Evolutionary conservation across 2,329 filamentous ascomycete species (phyloP).

Genomic region (Aspergillus proliferans): DNA sequence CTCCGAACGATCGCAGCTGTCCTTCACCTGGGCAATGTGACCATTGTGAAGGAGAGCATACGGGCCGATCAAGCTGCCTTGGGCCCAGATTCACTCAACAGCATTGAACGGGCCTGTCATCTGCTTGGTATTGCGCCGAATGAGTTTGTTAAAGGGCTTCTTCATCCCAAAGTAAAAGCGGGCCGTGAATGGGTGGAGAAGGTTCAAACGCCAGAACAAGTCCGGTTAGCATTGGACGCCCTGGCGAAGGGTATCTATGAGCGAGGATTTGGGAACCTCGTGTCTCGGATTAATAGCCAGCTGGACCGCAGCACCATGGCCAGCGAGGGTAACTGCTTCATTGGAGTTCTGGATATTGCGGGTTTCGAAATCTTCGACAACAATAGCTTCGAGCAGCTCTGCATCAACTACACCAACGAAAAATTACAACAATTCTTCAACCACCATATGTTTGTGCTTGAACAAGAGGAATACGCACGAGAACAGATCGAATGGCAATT

Average conservation of each 20-base stretch:
- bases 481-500: conserved; percentile 99
- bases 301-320: conserved; percentile 79
- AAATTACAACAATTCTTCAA: conserved; percentile 99
- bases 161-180: conserved; percentile 91
- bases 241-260: conserved; percentile 97
- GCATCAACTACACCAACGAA: conserved; percentile 99
- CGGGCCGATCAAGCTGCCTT: conserved; percentile 85
- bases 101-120: conserved; percentile 72
- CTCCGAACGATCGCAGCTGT: conserved; percentile 84
- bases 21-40: conserved; percentile 86
- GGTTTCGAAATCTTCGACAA: conserved; percentile 98
- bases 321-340: conserved; percentile 86
- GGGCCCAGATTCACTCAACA: conserved; percentile 64
- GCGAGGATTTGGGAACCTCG: conserved; percentile 86
- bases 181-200: conserved; percentile 98
- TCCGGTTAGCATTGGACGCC: conserved; percentile 81
- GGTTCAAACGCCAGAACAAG: conserved; percentile 94
- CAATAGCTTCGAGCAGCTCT: conserved; percentile 98
- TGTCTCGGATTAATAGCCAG: conserved; percentile 83
- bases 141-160: conserved; percentile 76
- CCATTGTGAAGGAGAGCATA: conserved; percentile 82
- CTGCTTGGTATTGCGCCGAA: conserved; percentile 80
- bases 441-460: conserved; percentile 98
- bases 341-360: conserved; percentile 96
- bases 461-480: conserved; percentile 94